phyloP scores from a whole-genome alignment of 192 early-diverging fungal genomes.

The Diversispora eburnea region DNA sequence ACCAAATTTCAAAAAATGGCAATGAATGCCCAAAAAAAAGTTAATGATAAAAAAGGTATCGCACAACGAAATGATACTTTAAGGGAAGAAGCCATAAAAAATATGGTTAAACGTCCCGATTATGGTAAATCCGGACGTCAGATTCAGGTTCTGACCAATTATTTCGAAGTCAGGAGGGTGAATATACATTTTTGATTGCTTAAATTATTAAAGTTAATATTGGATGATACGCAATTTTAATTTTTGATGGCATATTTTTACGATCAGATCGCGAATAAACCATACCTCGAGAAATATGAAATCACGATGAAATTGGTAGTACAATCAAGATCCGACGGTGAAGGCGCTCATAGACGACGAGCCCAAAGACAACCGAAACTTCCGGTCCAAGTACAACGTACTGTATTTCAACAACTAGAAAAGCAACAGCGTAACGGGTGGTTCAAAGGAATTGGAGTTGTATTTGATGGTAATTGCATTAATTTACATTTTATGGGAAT shows the following conservation, averaged over 20 bases:
- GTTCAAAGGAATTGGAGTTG: slow-evolving; percentile 1
- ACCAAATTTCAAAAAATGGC: too few relatives aligned
- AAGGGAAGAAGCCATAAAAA: slow-evolving; percentile 16
- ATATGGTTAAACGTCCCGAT: slow-evolving; percentile 19
- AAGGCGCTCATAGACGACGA: not conserved
- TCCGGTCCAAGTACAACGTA: not conserved
- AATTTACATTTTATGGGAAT: not conserved
- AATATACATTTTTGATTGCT: not conserved
- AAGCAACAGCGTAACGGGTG: slow-evolving; percentile 15
- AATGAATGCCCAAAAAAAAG: too few relatives aligned
- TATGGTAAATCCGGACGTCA: not conserved
- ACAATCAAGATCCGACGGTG: not conserved
- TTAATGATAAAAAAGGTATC: too few relatives aligned
- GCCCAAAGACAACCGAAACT: not conserved
- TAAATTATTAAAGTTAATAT: not conserved
- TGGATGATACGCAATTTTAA: not conserved
- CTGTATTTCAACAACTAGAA: slow-evolving; percentile 24
- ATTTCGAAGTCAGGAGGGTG: slow-evolving; percentile 24
- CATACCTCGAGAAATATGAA: slow-evolving; percentile 9
- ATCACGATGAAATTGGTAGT: not conserved
- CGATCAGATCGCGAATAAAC: not conserved
- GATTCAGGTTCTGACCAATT: slow-evolving; percentile 1
- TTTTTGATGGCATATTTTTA: not conserved
- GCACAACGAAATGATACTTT: not conserved
- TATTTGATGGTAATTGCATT: slow-evolving; percentile 7